phyloP scores from a whole-genome alignment of 2,329 filamentous ascomycete species.

The Diaporthe sp. region DNA sequence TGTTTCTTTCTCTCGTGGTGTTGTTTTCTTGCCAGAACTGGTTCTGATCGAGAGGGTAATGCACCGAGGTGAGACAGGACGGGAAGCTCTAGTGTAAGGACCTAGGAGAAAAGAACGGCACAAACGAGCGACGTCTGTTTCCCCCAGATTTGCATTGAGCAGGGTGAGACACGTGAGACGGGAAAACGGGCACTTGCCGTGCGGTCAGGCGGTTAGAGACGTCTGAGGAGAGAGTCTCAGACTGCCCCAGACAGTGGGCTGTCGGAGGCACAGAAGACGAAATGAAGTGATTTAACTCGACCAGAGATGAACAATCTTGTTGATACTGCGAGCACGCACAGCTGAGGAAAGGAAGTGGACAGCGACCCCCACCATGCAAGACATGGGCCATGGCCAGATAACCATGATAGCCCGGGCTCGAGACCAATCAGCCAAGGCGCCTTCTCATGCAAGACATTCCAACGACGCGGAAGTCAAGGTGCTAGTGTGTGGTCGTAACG shows the following conservation, averaged over 20 bases:
- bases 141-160: slow-evolving; percentile 14
- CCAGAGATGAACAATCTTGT: too few species aligned
- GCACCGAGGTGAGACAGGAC: not conserved
- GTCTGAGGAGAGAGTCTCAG: slow-evolving; percentile 9
- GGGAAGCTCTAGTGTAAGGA: not conserved
- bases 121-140: slow-evolving; percentile 3
- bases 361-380: slow-evolving; percentile 13
- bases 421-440: slow-evolving; percentile 27
- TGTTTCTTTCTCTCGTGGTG: slow-evolving; percentile 2
- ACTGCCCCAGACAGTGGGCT: not conserved
- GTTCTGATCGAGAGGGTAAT: slow-evolving; percentile 2
- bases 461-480: slow-evolving; percentile 13
- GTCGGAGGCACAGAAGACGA: not conserved
- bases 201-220: slow-evolving; percentile 6
- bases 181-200: slow-evolving; percentile 22
- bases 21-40: slow-evolving; percentile 10
- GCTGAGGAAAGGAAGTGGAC: not conserved
- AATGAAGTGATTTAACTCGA: slow-evolving; percentile 27
- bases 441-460: slow-evolving; percentile 28
- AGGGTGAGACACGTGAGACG: slow-evolving; percentile 13
- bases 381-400: not conserved
- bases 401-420: slow-evolving; percentile 3
- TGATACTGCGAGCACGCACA: too few species aligned
- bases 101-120: not conserved
- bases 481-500: not conserved